These are phyloP conservation scores for Boletellus emodensis DNA, from an alignment of 768 basidiomycete genomes.

Conservation along the genomic window DNA sequence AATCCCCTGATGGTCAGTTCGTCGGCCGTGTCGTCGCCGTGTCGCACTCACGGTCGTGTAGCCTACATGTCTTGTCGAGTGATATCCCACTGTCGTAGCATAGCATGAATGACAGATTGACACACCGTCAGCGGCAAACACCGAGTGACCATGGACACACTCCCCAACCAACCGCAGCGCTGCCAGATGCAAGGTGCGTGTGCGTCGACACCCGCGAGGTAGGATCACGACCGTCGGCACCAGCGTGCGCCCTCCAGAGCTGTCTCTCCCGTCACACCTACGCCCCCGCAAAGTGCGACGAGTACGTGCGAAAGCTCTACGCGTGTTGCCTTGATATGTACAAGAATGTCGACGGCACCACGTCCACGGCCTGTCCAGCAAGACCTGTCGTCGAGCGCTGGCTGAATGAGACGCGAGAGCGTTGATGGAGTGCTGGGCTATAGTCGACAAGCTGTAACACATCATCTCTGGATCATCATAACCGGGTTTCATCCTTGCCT, in stretches of 20 bases:
- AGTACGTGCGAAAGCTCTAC: constrained; percentile 51
- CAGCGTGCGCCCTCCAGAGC: constrained; percentile 61
- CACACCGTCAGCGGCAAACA: neutral
- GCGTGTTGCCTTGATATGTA: constrained; percentile 61
- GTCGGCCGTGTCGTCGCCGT: neutral
- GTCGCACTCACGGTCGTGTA: neutral
- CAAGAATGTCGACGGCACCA: constrained; percentile 29
- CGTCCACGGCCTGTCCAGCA: constrained; percentile 63
- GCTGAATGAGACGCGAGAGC: constrained; percentile 40
- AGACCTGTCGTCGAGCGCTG: constrained; percentile 50
- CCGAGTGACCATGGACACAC: neutral
- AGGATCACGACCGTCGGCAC: neutral
- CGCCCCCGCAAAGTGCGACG: constrained; percentile 56
- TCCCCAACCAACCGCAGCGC: neutral
- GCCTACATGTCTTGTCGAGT: neutral
- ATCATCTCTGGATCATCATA: too few species aligned
- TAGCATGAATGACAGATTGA: too few species aligned
- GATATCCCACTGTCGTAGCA: neutral
- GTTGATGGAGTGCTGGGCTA: neutral
- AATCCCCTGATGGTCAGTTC: constrained; percentile 16
- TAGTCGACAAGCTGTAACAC: too few species aligned
- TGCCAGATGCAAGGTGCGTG: constrained; percentile 27
- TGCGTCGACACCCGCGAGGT: neutral
- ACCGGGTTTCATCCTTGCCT: too few species aligned
- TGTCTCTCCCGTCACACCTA: constrained; percentile 67